Evolutionary conservation across 2,329 filamentous ascomycete species (phyloP), one percentile per base, ranked within the genome.

Genomic region (Aspergillus clavatus): DNA sequence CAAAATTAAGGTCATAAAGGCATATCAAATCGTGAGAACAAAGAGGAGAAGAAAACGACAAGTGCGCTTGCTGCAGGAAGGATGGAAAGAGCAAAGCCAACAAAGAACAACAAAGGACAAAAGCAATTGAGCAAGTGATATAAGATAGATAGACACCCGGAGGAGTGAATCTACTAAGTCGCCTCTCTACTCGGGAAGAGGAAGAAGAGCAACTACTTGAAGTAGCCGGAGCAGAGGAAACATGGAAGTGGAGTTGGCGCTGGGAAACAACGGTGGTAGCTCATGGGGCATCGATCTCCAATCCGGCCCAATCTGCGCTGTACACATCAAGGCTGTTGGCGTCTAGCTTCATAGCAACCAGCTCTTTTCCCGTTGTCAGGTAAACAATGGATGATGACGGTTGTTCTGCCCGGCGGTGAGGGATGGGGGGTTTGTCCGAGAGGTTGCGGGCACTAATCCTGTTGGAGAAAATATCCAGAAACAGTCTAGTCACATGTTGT

Each of bases 11-110:
- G 54, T 65, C 61, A 55, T 65, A 54, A 63, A 54, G 54, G 60
- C 62, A 64, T 65, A 64, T 56, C 58, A 65, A 59, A 36, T 56
- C 55, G 54, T 58, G 49, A 59, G 52, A 58, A 51, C 39, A 54
- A 46, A 42, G 26, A 48, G 23, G 47, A 40, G 16, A 48, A 40
- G 42, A 47, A 37, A 42, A 42, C 26, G 36, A 42, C 36, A 47
- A 50, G 41, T 48, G 51, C 54, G 54, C 54, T 57, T 54, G 49
- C 51, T 52, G 46, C 22, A 40, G 27, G 41, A 46, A 41, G 27
- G 40, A 51, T 40, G 42, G 36, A 40, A 41, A 31, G 29, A 37
- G 45, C 37, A 27, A 26, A 38, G 44, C 35, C 12, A 42, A 43
- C 26, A 38, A 40, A 35, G 38, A 27, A 39, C 23, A 41, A 46